Percentiles rank a stretch among this genome's conserved stretches.
phyloP scores from a whole-genome alignment of 352 stramenopile species.

The Pythium folliculosum region DNA sequence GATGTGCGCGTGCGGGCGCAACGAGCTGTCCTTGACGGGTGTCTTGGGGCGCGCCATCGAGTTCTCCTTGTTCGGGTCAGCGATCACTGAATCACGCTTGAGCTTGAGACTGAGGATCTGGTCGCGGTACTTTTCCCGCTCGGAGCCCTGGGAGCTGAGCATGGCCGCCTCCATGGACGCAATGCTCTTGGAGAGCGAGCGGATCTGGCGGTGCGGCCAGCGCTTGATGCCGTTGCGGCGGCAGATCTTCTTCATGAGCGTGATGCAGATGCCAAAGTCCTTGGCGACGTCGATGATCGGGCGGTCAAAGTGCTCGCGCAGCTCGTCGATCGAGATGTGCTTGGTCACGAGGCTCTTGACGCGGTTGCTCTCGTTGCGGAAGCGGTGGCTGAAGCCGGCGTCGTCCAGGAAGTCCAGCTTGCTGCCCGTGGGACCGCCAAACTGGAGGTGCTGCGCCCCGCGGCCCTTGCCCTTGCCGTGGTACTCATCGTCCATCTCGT shows the following conservation, averaged over 20 bases:
- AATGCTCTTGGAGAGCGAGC: constrained; percentile 87
- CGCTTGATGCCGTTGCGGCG: constrained; percentile 72
- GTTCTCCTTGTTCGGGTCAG: constrained; percentile 85
- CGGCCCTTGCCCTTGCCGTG: constrained; percentile 30
- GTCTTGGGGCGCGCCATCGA: constrained; percentile 56
- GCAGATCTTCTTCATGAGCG: constrained; percentile 87
- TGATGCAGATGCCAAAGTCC: constrained; percentile 90
- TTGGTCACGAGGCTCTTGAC: constrained; percentile 88
- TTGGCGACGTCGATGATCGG: constrained; percentile 90
- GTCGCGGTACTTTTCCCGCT: constrained; percentile 85
- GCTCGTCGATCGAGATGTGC: constrained; percentile 87
- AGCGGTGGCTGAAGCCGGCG: constrained; percentile 70
- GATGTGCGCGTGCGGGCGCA: constrained; percentile 17
- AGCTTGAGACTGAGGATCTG: constrained; percentile 82
- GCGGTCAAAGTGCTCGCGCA: constrained; percentile 83
- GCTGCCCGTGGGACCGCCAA: constrained; percentile 66
- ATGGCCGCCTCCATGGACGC: constrained; percentile 87
- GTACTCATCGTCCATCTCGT: constrained; percentile 44
- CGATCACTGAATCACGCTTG: constrained; percentile 87
- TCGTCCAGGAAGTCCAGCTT: constrained; percentile 80
- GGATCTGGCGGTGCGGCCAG: constrained; percentile 71
- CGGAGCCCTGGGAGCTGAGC: constrained; percentile 75
- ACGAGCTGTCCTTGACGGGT: constrained; percentile 26
- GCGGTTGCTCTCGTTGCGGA: constrained; percentile 85
- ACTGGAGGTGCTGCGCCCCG: constrained; percentile 72